Evolutionary conservation across 495 filamentous ascomycete species (phyloP), one percentile per base, ranked within the genome.

Genomic region (Aspergillus diversus): DNA sequence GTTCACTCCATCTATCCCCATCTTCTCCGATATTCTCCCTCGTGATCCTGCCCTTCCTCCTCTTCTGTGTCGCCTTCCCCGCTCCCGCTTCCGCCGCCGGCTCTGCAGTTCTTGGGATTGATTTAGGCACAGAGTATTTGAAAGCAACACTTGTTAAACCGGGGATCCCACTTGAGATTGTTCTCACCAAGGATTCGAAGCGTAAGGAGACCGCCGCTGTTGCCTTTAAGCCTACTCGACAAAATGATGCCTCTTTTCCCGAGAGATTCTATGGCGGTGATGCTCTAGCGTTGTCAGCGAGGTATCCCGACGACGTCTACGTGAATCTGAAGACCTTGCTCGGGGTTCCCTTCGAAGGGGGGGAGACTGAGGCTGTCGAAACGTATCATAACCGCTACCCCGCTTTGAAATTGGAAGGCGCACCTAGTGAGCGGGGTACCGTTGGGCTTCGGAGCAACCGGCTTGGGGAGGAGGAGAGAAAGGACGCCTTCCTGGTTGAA

Each of bases 61-160:
- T 83, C 21, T 81, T 87, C 61, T 71, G 89, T 49, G 71, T 87
- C 60, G 76, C 85, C 52, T 83, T 89, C 60, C 75, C 82, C n/a
- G 76, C 81, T 50, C 80, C 83, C 70, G 87, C 85, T 35, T 82
- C 86, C 13, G 84, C 85, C 61, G 83, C 81, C 54, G 81, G 82
- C 34, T 84, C 90, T 43, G 89, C 89, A 48, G 93, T 99, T 50
- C 80, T 99, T 17, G 95, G 95, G 42, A 83, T 99, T 65, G 95
- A 99, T 78, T 82, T 99, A 12, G 95, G 95, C 55, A 97, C 96
- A 50, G 92, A 96, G 77, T 97, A 97, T 77, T 89, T 99, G 73
- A 99, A 98, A 83, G 94, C 94, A 15, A 87, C 92, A 3, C 86
- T 98, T 33, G 94, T 99, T 62, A 99, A 99, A 75, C 96, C 96